Evolutionary conservation across 2,329 filamentous ascomycete species (phyloP).

Genomic region (Cladosporium sp.): DNA sequence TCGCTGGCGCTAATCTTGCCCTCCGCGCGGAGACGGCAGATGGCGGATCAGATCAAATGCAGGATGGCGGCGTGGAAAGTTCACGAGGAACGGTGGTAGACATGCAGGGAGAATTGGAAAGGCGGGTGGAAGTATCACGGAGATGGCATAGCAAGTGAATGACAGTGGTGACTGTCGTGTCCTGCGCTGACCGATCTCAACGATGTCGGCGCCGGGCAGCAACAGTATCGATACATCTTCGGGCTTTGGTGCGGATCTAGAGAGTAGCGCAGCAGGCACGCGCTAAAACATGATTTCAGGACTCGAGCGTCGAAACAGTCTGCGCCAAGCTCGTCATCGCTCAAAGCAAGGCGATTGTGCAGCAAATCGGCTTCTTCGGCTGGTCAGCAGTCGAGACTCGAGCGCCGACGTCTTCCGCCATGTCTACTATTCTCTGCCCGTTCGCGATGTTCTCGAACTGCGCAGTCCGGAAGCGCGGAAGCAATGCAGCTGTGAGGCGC

Average conservation of each 20-base stretch:
- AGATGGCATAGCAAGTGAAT: background rate
- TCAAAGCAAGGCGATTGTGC: conserved; percentile 8
- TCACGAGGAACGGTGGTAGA: background rate
- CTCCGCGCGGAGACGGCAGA: conserved; percentile 19
- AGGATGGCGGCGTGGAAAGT: background rate
- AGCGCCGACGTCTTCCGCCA: conserved; percentile 16
- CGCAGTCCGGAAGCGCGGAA: conserved; percentile 9
- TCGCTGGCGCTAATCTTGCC: conserved; percentile 13
- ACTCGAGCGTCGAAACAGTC: conserved; percentile 10
- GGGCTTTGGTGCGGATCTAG: conserved; percentile 12
- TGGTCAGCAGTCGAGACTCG: background rate
- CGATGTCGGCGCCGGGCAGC: conserved; percentile 3
- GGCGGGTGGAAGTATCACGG: background rate
- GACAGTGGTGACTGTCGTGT: background rate
- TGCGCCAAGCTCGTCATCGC: conserved; percentile 17
- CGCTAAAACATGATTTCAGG: conserved; percentile 17
- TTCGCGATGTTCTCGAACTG: conserved; percentile 8
- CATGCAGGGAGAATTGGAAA: background rate
- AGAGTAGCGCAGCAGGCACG: conserved; percentile 5
- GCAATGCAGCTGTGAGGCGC: conserved; percentile 4
- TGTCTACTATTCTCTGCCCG: background rate
- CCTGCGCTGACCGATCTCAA: background rate
- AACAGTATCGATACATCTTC: conserved; percentile 3
- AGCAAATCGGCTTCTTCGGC: conserved; percentile 12
- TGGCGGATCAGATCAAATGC: background rate